Evolutionary conservation across 805 yeast species (phyloP).

Genomic region (Phaffomyces opuntiae): DNA sequence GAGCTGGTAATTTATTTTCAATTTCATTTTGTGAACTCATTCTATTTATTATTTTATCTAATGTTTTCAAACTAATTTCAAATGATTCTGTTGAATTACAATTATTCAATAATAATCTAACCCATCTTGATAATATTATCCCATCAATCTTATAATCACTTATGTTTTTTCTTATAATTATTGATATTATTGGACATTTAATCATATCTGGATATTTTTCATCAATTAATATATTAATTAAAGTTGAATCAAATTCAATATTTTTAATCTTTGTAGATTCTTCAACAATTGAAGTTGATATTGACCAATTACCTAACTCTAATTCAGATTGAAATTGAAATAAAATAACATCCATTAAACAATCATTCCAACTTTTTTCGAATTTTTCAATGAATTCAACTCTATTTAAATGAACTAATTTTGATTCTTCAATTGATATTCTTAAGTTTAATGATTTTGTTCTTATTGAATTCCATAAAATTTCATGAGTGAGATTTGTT

Average conservation of each 20-base stretch:
- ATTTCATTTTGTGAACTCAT: constrained; percentile 3
- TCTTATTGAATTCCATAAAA: constrained; percentile 8
- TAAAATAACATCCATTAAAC: constrained; percentile 18
- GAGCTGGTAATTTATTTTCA: constrained; percentile 8
- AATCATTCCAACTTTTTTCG: constrained; percentile 13
- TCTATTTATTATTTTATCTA: constrained; percentile 6
- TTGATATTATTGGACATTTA: constrained; percentile 13
- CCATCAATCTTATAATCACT: constrained; percentile 8
- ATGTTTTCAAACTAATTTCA: constrained; percentile 7
- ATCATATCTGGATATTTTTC: constrained; percentile 15
- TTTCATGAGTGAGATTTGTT: constrained; percentile 1
- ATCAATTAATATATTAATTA: constrained; percentile 16
- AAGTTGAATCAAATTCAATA: constrained; percentile 18
- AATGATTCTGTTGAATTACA: constrained; percentile 4
- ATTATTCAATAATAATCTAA: constrained; percentile 20
- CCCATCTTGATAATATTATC: constrained; percentile 23
- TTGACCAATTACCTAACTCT: constrained; percentile 16
- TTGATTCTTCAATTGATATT: constrained; percentile 11
- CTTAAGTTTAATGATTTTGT: constrained; percentile 8
- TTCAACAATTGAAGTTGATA: constrained; percentile 17
- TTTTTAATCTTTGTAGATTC: constrained; percentile 10
- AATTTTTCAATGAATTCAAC: constrained; percentile 8
- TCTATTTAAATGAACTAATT: constrained; percentile 7
- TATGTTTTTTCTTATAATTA: constrained; percentile 21
- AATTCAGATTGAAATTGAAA: constrained; percentile 23